Base-by-base conservation (phyloP, 1,139 yeast species). In the Pneumocystis jirovecii region DNA sequence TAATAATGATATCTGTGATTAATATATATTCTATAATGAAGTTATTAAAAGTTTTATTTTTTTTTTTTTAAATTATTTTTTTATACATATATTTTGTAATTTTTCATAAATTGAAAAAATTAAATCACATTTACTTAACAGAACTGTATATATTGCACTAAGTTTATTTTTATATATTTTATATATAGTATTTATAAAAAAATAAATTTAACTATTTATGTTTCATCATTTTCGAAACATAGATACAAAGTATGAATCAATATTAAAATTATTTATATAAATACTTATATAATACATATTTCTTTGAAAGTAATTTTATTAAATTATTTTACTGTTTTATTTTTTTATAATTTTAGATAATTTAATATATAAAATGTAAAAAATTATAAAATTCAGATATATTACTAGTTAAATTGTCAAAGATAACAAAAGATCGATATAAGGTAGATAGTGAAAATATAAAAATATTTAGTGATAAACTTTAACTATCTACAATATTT, bases 101-200 rank as follows among this genome's bases (percentile, higher is more conserved):
- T 63, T 35, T 50, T 39, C 45, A 63, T n/a, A 62, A 59, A 45
- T 59, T 37, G 56, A 50, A 62, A 57, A 42, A 40, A n/a, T 60
- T 25, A n/a, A 25, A 39, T 8, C 29, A 61, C 31, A n/a, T 40
- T 21, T 56, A 66, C 42, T 39, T 60, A 64, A 25, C 63, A 56
- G 6, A 19, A 21, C 34, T 31, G 5, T 31, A 31, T 31, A 31
- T 31, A 31, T 3, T 31, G 34, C 5, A 31, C 34, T 31, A 31
- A 31, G n/a, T 31, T 31, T 31, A 5, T 31, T 31, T 31, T 31
- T 31, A 5, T 31, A 31, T 31, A 3, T 31, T 31, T 31, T 31
- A 31, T 31, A 31, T 31, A 31, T 3, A 40, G 12, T 10, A 15
- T 4, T 40, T 40, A 40, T 10, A 40, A 40, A 40, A 15, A 60